These are phyloP conservation scores for barrel medic (Medicago truncatula) DNA, from an alignment of 306 rosid genomes.

Conservation along the genomic window DNA sequence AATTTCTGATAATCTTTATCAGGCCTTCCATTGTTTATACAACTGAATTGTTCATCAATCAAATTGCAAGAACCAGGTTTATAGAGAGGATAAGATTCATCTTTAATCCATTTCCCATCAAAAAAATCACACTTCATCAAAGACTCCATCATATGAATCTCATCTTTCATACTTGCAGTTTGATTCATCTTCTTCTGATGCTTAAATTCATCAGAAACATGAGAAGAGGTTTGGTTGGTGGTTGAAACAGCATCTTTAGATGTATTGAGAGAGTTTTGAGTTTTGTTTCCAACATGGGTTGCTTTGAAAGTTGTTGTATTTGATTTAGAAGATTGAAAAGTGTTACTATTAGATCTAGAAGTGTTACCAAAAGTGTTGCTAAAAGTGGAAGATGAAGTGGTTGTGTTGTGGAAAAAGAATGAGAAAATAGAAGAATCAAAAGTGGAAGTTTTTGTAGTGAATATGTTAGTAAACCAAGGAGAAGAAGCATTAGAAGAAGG, in stretches of 20 bases:
- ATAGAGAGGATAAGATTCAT: slow-evolving; percentile 75
- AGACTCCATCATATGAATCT: slow-evolving; percentile 44
- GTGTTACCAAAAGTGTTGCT: slow-evolving; percentile 31
- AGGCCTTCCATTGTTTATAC: slow-evolving; percentile 77
- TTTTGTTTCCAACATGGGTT: slow-evolving; percentile 38
- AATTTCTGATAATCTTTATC: slow-evolving; percentile 69
- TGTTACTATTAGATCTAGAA: slow-evolving; percentile 58
- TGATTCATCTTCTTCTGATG: slow-evolving; percentile 44
- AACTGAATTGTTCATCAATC: slow-evolving; percentile 81
- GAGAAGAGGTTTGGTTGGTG: slow-evolving; percentile 14
- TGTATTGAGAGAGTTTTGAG: slow-evolving; percentile 32
- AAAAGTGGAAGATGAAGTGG: slow-evolving; percentile 32
- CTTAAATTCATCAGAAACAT: neutral
- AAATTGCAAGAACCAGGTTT: slow-evolving; percentile 77
- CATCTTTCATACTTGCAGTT: slow-evolving; percentile 35
- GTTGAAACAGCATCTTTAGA: slow-evolving; percentile 17
- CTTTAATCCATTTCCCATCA: slow-evolving; percentile 83
- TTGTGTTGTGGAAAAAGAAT: slow-evolving; percentile 55
- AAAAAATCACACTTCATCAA: slow-evolving; percentile 74
- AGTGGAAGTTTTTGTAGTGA: slow-evolving; percentile 43
- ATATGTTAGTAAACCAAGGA: slow-evolving; percentile 67
- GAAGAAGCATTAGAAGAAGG: slow-evolving; percentile 64
- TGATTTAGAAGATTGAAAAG: slow-evolving; percentile 37
- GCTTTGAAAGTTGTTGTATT: slow-evolving; percentile 20
- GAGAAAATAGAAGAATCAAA: slow-evolving; percentile 49